phyloP scores from a whole-genome alignment of 2,329 filamentous ascomycete species.

The Alternaria novae-zelandiae region DNA sequence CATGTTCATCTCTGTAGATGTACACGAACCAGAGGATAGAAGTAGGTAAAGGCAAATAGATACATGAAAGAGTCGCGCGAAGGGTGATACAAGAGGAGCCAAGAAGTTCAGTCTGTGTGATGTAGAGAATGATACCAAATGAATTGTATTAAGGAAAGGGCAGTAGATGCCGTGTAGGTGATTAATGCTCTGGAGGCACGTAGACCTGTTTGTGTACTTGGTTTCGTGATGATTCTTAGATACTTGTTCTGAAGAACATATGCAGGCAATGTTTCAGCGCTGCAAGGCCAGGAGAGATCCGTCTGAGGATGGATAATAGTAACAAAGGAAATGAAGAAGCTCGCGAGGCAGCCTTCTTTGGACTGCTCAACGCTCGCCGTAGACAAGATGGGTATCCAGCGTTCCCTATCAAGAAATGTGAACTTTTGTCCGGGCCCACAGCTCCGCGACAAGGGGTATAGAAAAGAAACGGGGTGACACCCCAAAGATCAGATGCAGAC shows the following conservation, averaged over 20 bases:
- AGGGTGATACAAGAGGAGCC: slow-evolving; percentile 8
- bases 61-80: slow-evolving; percentile 22
- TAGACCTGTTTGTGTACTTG: slow-evolving; percentile 40
- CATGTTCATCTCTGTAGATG: slow-evolving; percentile 25
- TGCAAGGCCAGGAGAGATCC: slow-evolving; percentile 37
- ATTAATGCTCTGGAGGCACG: slow-evolving; percentile 33
- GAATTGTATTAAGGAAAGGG: slow-evolving; percentile 21
- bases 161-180: slow-evolving; percentile 27
- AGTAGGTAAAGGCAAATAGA: slow-evolving; percentile 31
- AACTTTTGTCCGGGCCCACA: slow-evolving; percentile 26
- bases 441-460: slow-evolving; percentile 36
- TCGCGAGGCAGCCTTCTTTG: slow-evolving; percentile 34
- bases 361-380: slow-evolving; percentile 34
- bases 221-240: slow-evolving; percentile 44
- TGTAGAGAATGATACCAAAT: slow-evolving; percentile 20
- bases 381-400: slow-evolving; percentile 38
- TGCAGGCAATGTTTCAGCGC: slow-evolving; percentile 40
- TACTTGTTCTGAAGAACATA: slow-evolving; percentile 31
- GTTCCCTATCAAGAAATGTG: slow-evolving; percentile 33
- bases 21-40: slow-evolving; percentile 33
- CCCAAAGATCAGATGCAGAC: slow-evolving; percentile 24
- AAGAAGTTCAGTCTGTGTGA: slow-evolving; percentile 25
- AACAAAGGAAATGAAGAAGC: slow-evolving; percentile 46
- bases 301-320: slow-evolving; percentile 37
- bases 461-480: slow-evolving; percentile 38